These are phyloP conservation scores for Arachnomyces sp. DNA, from an alignment of 2,329 filamentous ascomycete species.

Conservation along the genomic window DNA sequence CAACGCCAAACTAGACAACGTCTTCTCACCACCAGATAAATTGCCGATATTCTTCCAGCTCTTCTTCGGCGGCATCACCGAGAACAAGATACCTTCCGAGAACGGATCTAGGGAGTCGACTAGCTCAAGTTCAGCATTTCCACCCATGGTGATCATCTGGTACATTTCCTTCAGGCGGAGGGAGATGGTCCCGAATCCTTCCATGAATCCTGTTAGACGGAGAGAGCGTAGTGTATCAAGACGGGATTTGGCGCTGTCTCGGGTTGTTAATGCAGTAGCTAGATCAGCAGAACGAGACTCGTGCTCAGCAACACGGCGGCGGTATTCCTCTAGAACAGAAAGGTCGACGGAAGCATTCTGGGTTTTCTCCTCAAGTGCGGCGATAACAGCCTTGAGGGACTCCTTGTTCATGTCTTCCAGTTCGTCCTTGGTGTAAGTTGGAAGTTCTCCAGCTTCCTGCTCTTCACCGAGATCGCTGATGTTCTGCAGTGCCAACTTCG, in stretches of 20 bases:
- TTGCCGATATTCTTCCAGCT: constrained; percentile 99
- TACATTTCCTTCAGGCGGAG: constrained; percentile 98
- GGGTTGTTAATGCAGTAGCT: constrained; percentile 64
- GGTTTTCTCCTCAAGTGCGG: constrained; percentile 63
- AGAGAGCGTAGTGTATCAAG: constrained; percentile 86
- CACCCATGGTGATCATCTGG: constrained; percentile 99
- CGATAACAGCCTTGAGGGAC: constrained; percentile 57
- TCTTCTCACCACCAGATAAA: constrained; percentile 94
- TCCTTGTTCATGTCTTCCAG: constrained; percentile 57
- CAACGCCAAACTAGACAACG: constrained; percentile 79
- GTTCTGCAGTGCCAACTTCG: constrained; percentile 76
- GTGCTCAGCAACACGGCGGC: constrained; percentile 76
- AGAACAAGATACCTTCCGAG: constrained; percentile 92
- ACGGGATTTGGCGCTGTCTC: constrained; percentile 83
- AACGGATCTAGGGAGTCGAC: constrained; percentile 96
- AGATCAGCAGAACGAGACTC: constrained; percentile 76
- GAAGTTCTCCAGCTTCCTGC: constrained; percentile 46
- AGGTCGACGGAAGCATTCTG: constrained; percentile 84
- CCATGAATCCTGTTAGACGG: constrained; percentile 95
- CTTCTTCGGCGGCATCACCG: constrained; percentile 99
- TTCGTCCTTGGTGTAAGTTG: constrained; percentile 68
- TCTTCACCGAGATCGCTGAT: constrained; percentile 62
- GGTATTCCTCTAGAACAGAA: constrained; percentile 80
- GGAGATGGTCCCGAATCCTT: constrained; percentile 90
- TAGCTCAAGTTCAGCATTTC: constrained; percentile 93